Evolutionary conservation across 805 yeast genomes (phyloP), one percentile per base, ranked within the genome.

Genomic region (Teunomyces panamensis): DNA sequence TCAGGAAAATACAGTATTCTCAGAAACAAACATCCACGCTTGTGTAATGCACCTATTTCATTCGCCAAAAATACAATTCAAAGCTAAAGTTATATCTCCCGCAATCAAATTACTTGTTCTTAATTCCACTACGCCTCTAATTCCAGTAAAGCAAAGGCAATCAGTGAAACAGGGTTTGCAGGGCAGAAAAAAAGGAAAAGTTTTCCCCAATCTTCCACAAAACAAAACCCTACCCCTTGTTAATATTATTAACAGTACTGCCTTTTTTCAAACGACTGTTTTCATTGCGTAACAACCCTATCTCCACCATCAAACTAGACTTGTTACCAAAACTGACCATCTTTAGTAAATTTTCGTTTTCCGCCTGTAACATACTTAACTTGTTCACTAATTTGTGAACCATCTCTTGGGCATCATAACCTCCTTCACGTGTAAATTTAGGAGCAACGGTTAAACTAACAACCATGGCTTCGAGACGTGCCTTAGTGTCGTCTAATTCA

Each of bases 291-390:
- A 85, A 64, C 42, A 87, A 60, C 14, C 86, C 88, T 36, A 86
- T 62, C 62, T 85, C 89, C 36, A 87, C 78, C 49, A 83, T 79
- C 51, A 81, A 70, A 57, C 87, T 89, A 58, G 84, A 85, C 37
- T 87, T 76, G 60, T 83, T 83, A n/a, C 96, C 89, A 63, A 76
- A 84, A 53, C 90, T 82, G 9, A 87, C 63, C 83, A 87, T 81
- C 56, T 80, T 80, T 51, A 84, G 75, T 67, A 89, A 73, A 52
- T 77, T 82, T 48, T 82, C 83, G 60, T 89, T 89, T 59, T 89
- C 96, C 41, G 75, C 77, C 14, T 80, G 80, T 49, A 89, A 66
- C 48, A 76, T 68, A 46, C 79, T 79, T 53, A 89, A 56, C 56
- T 87, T 81, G 35, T 76, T 74, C 34, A 88, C 71, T 49, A 87